Percentiles rank a stretch among this genome's conserved stretches.
Conservation (phyloP, 2,329 filamentous ascomycete genomes). For the Shiraia sp. region DNA sequence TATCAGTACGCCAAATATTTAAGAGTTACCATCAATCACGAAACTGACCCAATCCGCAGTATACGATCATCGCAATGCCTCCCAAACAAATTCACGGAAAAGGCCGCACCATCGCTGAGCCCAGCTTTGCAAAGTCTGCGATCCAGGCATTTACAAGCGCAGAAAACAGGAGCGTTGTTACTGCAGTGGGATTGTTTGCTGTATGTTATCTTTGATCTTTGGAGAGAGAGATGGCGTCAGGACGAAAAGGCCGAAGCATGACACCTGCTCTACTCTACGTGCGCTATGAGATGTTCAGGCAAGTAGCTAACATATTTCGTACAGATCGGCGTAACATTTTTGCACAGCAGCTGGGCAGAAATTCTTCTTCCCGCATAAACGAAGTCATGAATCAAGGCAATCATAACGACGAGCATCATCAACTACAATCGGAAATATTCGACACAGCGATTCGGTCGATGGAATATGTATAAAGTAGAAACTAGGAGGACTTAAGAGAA, state of each 20-base stretch:
- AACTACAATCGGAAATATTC: too few species aligned
- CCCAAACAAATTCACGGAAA: conserved; percentile 34
- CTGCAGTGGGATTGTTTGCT: conserved; percentile 54
- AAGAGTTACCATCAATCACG: background rate
- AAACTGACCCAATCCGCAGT: background rate
- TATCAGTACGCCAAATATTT: background rate
- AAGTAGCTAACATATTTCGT: conserved; percentile 18
- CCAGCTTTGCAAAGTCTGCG: conserved; percentile 46
- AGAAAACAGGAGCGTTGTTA: conserved; percentile 56
- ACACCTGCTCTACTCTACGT: background rate
- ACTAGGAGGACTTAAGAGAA: background rate
- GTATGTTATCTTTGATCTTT: conserved; percentile 40
- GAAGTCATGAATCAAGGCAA: conserved; percentile 1
- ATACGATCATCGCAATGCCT: conserved; percentile 25
- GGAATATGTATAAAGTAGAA: conserved; percentile 3
- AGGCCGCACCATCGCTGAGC: conserved; percentile 34
- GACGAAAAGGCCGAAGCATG: conserved; percentile 7
- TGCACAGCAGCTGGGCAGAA: conserved; percentile 59
- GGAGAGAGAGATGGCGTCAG: background rate
- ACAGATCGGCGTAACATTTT: conserved; percentile 56
- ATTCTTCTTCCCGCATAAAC: conserved; percentile 54
- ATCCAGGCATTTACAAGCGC: conserved; percentile 49
- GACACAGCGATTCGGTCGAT: too few species aligned
- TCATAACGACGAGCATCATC: background rate
- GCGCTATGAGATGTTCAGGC: background rate